Percentiles rank a stretch among this genome's conserved stretches.
Conservation (phyloP, 495 filamentous ascomycete genomes). For the Symbiotaphrina buchneri region DNA sequence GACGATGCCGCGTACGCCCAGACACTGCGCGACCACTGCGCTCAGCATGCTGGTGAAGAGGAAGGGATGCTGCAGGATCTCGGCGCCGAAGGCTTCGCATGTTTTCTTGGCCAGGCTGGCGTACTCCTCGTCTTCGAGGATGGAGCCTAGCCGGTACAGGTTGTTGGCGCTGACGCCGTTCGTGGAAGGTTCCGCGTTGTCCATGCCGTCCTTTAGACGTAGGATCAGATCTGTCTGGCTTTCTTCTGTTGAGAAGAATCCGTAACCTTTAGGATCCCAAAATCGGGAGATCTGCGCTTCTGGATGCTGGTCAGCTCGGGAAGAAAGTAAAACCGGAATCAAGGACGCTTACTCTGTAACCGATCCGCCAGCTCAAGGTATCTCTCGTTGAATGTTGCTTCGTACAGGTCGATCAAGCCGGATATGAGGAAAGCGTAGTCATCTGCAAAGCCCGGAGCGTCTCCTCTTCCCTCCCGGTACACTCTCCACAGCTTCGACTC, state of each 20-base stretch:
- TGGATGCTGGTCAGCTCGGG: not conserved
- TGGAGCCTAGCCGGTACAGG: conserved; percentile 48
- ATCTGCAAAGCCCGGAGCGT: conserved; percentile 67
- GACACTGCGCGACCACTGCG: conserved; percentile 39
- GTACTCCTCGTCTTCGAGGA: conserved; percentile 47
- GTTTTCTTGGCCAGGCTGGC: conserved; percentile 45
- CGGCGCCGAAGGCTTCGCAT: conserved; percentile 63
- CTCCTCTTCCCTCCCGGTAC: conserved; percentile 49
- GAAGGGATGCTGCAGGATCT: conserved; percentile 81
- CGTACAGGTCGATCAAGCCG: conserved; percentile 71
- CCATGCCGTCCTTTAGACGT: conserved; percentile 82
- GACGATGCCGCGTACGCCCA: conserved; percentile 28
- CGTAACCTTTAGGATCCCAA: conserved; percentile 26
- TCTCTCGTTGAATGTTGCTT: conserved; percentile 59
- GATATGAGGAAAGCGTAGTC: conserved; percentile 84
- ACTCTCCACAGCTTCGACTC: conserved; percentile 48
- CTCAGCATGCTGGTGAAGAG: conserved; percentile 63
- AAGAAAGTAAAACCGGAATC: not conserved
- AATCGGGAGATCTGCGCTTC: conserved; percentile 17
- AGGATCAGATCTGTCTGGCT: conserved; percentile 53
- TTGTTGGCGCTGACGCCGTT: conserved; percentile 75
- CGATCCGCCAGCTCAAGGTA: conserved; percentile 70
- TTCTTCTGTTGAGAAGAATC: conserved; percentile 68
- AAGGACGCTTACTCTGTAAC: conserved; percentile 36
- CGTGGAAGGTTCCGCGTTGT: conserved; percentile 68